phyloP scores from a whole-genome alignment of 108 stramenopile genomes.

The Cyclotella cryptica region DNA sequence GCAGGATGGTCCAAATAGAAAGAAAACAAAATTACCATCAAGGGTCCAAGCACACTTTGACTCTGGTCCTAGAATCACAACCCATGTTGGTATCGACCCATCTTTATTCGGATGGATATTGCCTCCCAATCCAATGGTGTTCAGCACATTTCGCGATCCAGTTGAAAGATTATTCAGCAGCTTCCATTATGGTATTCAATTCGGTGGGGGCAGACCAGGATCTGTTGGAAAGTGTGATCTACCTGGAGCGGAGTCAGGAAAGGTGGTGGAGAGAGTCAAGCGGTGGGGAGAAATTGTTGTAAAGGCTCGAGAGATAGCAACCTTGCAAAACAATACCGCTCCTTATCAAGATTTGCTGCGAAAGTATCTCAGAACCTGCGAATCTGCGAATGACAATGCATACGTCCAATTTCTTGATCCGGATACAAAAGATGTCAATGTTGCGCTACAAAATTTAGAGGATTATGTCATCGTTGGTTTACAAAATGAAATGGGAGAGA shows the following conservation, averaged over 20 bases:
- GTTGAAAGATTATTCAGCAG: conserved; percentile 24
- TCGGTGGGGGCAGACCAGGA: conserved; percentile 30
- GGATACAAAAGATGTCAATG: conserved; percentile 27
- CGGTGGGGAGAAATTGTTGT: conserved; percentile 24
- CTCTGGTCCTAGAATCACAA: conserved; percentile 15
- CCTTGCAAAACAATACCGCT: conserved; percentile 14
- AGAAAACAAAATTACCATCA: neutral
- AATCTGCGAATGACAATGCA: conserved; percentile 28
- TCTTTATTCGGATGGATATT: conserved; percentile 37
- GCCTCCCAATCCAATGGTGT: conserved; percentile 26
- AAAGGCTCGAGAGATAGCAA: conserved; percentile 9
- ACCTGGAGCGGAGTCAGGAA: conserved; percentile 2
- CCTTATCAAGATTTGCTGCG: conserved; percentile 24
- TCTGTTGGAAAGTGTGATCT: conserved; percentile 19
- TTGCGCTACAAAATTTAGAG: conserved; percentile 32
- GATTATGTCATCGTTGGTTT: conserved; percentile 40
- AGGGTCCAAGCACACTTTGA: conserved; percentile 2
- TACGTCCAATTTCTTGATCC: conserved; percentile 48
- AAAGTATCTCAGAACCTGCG: conserved; percentile 20
- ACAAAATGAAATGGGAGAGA: conserved; percentile 23
- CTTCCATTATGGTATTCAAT: conserved; percentile 39
- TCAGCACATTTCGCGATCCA: conserved; percentile 36
- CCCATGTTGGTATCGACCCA: conserved; percentile 33
- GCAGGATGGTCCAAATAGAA: neutral
- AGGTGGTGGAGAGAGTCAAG: neutral